Evolutionary conservation across 139 green algal species (phyloP), one percentile per base, ranked within the genome.

Genomic region (Astrephomene gubernaculifera): DNA sequence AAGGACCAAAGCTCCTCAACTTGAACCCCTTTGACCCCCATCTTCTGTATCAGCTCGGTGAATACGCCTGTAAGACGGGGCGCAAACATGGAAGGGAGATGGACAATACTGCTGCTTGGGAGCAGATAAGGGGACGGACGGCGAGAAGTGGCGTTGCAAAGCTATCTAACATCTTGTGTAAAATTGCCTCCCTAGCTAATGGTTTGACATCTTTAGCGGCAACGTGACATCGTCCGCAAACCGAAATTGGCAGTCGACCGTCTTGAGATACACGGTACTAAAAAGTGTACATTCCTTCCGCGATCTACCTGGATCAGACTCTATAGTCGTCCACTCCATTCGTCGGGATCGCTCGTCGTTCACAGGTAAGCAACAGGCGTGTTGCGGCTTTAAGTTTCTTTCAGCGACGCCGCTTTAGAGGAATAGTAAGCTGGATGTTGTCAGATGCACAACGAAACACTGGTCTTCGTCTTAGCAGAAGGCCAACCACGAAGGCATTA

Each of bases 1-100:
- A 98, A 65, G 0, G 92, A 93, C 52, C 95, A 98, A 0, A 99
- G 87, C 89, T 99, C 97, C 71, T 99, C 96, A 31, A 99, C 95
- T 90, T 98, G 94, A 14, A 98, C 95, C 0, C 94, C 96, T 25
- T 95, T 90, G 4, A 97, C 96, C 1, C 96, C 95, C 80, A 99
- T 97, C 31, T 92, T 44, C 44, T 94, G 53, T n/a, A 99, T 95
- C 17, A 99, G 92, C 85, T 99, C 96, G 0, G 94, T 97, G 82
- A 99, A 99, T 0, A 99, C 41, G 2, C 78, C 78, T 74, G 39
- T 29, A 53, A 25, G 4, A 36, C 8, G 49, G 14, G 49, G 49
- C 17, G 17, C 12, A 57, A 12, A 57, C 14, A 17, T 12, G 49
- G 49, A 57, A 25, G 49, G 49, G 17, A 57, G 14, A 17, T 12